These are phyloP conservation scores for Pseudogymnoascus destructans DNA, from an alignment of 2,329 filamentous ascomycete genomes.

Conservation along the genomic window DNA sequence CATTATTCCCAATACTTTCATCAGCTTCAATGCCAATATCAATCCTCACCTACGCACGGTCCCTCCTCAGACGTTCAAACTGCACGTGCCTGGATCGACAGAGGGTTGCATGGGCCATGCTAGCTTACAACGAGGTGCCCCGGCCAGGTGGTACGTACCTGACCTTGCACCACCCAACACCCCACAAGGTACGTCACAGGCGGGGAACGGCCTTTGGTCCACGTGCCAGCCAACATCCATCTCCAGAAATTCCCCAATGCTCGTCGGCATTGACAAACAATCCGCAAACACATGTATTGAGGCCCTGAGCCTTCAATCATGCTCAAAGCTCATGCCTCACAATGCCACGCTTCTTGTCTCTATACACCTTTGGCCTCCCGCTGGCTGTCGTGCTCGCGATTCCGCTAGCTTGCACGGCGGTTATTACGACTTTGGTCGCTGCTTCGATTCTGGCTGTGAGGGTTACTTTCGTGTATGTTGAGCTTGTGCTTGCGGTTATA, in stretches of 20 bases:
- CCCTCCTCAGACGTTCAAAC: background rate
- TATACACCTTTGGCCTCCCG: constrained; percentile 46
- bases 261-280: background rate
- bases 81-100: constrained; percentile 1
- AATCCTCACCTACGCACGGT: background rate
- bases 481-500: constrained; percentile 45
- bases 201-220: background rate
- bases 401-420: constrained; percentile 49
- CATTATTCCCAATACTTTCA: background rate
- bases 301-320: background rate
- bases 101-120: background rate
- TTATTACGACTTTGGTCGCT: constrained; percentile 48
- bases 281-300: background rate
- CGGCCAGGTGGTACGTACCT: constrained; percentile 6
- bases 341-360: constrained; percentile 42
- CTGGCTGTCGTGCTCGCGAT: constrained; percentile 49
- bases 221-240: background rate
- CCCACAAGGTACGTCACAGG: constrained; percentile 4
- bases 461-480: constrained; percentile 48
- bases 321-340: constrained; percentile 10
- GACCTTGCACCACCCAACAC: background rate
- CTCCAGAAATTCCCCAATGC: background rate
- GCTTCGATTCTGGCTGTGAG: constrained; percentile 48
- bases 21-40: background rate
- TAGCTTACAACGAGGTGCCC: background rate